These are phyloP conservation scores for Boletus rubescentipes DNA, from an alignment of 768 basidiomycete genomes.

Conservation along the genomic window DNA sequence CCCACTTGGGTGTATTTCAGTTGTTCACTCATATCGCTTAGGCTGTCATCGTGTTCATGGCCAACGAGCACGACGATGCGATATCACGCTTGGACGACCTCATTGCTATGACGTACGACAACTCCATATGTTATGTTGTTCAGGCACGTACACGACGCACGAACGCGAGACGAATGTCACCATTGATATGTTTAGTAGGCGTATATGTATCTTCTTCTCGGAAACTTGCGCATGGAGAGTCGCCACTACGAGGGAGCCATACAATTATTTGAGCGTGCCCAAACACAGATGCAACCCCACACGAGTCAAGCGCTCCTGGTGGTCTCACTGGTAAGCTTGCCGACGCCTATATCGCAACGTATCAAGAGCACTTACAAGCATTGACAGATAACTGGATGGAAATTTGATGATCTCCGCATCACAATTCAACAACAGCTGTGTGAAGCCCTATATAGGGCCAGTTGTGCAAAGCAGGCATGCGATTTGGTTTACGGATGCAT, in stretches of 20 bases:
- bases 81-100: neutral
- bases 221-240: neutral
- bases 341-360: neutral
- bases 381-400: conserved; percentile 12
- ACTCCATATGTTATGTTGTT: neutral
- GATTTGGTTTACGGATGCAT: no score
- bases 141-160: neutral
- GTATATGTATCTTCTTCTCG: neutral
- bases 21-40: neutral
- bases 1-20: fast-evolving
- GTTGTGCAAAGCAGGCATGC: neutral
- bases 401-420: neutral
- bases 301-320: neutral
- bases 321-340: neutral
- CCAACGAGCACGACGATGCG: neutral
- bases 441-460: neutral
- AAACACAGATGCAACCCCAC: neutral
- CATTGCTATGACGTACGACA: neutral
- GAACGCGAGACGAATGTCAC: neutral
- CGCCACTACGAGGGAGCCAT: neutral
- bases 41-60: neutral
- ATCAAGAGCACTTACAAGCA: neutral
- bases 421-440: neutral
- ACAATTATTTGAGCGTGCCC: neutral
- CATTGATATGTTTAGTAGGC: neutral